These are phyloP conservation scores for Phytophthora kernoviae DNA, from an alignment of 352 stramenopile species.

Conservation along the genomic window DNA sequence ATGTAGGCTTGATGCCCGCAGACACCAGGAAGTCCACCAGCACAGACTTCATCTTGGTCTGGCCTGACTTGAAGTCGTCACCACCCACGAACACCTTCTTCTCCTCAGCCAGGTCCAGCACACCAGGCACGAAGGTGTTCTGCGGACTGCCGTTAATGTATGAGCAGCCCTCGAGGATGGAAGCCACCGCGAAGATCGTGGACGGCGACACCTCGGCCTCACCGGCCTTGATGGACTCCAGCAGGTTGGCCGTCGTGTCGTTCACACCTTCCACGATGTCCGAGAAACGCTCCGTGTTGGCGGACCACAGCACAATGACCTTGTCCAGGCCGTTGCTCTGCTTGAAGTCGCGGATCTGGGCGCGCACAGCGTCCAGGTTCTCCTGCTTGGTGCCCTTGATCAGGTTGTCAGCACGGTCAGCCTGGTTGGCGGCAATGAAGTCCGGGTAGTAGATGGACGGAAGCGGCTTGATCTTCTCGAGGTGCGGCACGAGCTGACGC, in stretches of 20 bases:
- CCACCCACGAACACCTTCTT: slow-evolving; percentile 97
- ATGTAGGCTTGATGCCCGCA: slow-evolving; percentile 98
- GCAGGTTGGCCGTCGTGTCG: slow-evolving; percentile 97
- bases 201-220: slow-evolving; percentile 97
- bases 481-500: slow-evolving; percentile 95
- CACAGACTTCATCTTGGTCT: slow-evolving; percentile 99
- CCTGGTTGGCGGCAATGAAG: slow-evolving; percentile 99
- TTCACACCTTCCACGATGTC: slow-evolving; percentile 98
- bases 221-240: slow-evolving; percentile 95
- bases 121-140: slow-evolving; percentile 99
- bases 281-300: slow-evolving; percentile 99
- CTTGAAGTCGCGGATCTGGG: slow-evolving; percentile 98
- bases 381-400: slow-evolving; percentile 96
- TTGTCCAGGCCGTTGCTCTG: slow-evolving; percentile 94
- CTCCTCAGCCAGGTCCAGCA: slow-evolving; percentile 94
- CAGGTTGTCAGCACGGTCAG: slow-evolving; percentile 97
- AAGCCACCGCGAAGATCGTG: slow-evolving; percentile 98
- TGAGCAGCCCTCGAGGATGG: slow-evolving; percentile 97
- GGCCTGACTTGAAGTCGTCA: slow-evolving; percentile 99
- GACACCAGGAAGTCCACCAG: slow-evolving; percentile 99
- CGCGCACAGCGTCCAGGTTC: slow-evolving; percentile 93
- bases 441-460: slow-evolving; percentile 99
- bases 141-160: slow-evolving; percentile 99
- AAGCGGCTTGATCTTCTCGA: slow-evolving; percentile 97
- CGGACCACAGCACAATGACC: slow-evolving; percentile 99